phyloP scores from a whole-genome alignment of 805 yeast genomes.

The Phaffomyces thermotolerans region DNA sequence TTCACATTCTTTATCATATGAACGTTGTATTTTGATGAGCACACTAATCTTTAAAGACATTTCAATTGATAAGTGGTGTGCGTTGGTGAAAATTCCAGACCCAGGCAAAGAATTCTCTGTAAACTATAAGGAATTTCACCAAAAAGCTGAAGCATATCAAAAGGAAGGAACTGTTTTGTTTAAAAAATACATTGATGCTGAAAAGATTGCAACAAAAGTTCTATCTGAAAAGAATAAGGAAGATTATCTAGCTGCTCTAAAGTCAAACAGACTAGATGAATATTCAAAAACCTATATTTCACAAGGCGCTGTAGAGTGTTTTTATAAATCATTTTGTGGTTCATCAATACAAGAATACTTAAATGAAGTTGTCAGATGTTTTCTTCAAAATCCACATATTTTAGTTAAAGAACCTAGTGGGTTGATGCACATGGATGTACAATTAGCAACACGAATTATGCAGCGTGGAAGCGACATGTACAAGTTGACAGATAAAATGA shows the following conservation, averaged over 20 bases:
- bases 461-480: not conserved
- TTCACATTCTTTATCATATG: no score
- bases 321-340: not conserved
- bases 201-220: not conserved
- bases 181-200: not conserved
- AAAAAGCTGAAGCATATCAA: not conserved
- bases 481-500: not conserved
- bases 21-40: not conserved
- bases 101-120: not conserved
- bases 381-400: not conserved
- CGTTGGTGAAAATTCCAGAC: not conserved
- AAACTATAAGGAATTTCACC: not conserved
- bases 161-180: not conserved
- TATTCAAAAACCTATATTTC: not conserved
- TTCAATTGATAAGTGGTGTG: not conserved
- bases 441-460: not conserved
- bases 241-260: not conserved
- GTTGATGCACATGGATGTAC: not conserved
- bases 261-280: not conserved
- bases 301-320: not conserved
- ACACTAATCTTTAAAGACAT: not conserved
- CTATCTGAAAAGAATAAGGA: not conserved
- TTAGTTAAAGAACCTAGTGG: not conserved
- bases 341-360: not conserved
- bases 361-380: not conserved